Base-by-base conservation (phyloP, 2,329 filamentous ascomycete genomes). In the Colletotrichum nymphaeae region DNA sequence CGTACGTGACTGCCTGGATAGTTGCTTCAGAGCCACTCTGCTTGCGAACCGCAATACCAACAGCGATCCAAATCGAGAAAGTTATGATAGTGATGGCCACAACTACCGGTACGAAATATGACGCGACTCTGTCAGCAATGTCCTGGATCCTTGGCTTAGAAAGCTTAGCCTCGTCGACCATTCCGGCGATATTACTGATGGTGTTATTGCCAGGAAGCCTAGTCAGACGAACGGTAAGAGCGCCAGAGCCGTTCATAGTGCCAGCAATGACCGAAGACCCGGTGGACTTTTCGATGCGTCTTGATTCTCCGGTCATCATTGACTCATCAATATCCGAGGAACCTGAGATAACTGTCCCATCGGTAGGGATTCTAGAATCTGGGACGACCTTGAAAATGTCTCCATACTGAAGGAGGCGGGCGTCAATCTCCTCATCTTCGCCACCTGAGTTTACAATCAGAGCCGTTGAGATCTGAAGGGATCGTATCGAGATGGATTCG, bases 291-390 rank as follows among this genome's bases (percentile, higher is more conserved):
- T 85, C 84, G 0, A 94, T 87, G 0, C 89, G 90, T 0, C 81
- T 81, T 0, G 89, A 86, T 78, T 97, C 94, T 0, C 94, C 94
- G 0, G 94, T 96, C 9, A 96, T 81, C 90, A 94, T 93, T 0
- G 93, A 94, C 79, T 96, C 94, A 77, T 96, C 89, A 0, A 95
- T 86, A 72, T 94, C 93, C 0, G 90, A 92, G 0, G 82, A 84
- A 0, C 94, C 94, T 2, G 83, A 82, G 0, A 92, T 74, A 0
- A 96, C 88, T 0, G 85, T 88, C 0, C 94, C 94, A 76, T 97
- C 94, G 0, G 94, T 95, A 0, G 90, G 88, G 4, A 95, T 84
- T 0, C 78, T 79, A 0, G 83, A 82, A 24, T 95, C 89, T 0
- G 93, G 91, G 0, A 83, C 76, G 3, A 94, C 87, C 46, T 87